Conservation (phyloP, 1,139 yeast species). For the Suhomyces taliae region DNA sequence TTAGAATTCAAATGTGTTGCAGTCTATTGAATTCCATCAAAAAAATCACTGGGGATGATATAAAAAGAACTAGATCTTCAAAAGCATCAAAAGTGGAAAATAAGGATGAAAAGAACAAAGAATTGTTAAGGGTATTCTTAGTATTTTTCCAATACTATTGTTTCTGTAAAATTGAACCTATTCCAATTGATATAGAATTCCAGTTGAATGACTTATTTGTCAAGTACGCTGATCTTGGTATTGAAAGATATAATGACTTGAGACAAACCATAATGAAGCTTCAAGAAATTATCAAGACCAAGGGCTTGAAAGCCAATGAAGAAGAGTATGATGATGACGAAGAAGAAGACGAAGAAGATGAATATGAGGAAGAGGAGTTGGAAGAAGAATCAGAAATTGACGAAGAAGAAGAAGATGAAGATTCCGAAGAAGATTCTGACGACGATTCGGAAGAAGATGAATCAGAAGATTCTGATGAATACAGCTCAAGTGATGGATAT, state of each 20-base stretch:
- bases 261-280: conserved; percentile 44
- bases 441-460: conserved; percentile 14
- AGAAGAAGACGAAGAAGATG: conserved; percentile 12
- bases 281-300: conserved; percentile 23
- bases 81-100: neutral
- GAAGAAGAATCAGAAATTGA: conserved; percentile 11
- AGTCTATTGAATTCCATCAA: conserved; percentile 20
- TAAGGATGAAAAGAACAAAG: conserved; percentile 18
- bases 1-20: conserved; percentile 61
- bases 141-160: conserved; percentile 73
- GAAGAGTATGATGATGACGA: conserved; percentile 8
- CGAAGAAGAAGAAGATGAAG: conserved; percentile 12
- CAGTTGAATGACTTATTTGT: conserved; percentile 48
- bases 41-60: conserved; percentile 11
- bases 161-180: conserved; percentile 61
- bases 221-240: conserved; percentile 20
- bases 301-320: conserved; percentile 3
- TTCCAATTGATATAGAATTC: conserved; percentile 67
- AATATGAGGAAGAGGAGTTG: conserved; percentile 12
- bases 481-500: conserved; percentile 15
- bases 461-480: conserved; percentile 17
- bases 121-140: conserved; percentile 46
- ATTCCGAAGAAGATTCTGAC: conserved; percentile 14
- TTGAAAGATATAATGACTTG: conserved; percentile 39
- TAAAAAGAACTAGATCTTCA: neutral